Conservation (phyloP, 148 eudicot genomes). For the Vaccinium macrocarpon region DNA sequence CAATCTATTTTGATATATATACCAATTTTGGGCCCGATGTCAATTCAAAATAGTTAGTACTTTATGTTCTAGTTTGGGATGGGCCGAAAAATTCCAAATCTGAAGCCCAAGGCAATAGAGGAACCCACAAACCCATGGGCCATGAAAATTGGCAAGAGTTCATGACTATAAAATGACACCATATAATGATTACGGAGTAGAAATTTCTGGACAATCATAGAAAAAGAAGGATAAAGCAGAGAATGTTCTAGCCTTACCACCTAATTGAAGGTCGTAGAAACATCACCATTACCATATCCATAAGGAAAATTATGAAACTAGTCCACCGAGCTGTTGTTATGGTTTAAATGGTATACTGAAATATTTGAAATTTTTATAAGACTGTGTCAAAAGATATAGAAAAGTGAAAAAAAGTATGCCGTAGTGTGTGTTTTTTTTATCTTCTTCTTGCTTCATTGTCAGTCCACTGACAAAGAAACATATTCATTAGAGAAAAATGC, state of each 20-base stretch:
- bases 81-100: neutral
- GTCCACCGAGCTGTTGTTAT: no score
- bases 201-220: neutral
- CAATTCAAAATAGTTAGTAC: neutral
- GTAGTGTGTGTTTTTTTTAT: no score
- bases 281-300: no score
- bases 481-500: no score
- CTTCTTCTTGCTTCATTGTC: no score
- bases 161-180: neutral
- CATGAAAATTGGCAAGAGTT: neutral
- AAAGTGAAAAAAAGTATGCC: no score
- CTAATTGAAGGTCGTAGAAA: slow-evolving; percentile 14
- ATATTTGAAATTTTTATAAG: no score
- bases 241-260: slow-evolving; percentile 13
- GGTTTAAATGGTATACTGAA: no score
- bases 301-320: no score
- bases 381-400: no score
- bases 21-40: neutral
- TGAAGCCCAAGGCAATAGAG: neutral
- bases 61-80: neutral
- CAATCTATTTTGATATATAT: no score
- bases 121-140: neutral
- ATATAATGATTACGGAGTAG: neutral
- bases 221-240: neutral
- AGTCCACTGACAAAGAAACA: no score